These are phyloP conservation scores for Nematodospora valgi DNA, from an alignment of 805 yeast genomes.

Conservation along the genomic window DNA sequence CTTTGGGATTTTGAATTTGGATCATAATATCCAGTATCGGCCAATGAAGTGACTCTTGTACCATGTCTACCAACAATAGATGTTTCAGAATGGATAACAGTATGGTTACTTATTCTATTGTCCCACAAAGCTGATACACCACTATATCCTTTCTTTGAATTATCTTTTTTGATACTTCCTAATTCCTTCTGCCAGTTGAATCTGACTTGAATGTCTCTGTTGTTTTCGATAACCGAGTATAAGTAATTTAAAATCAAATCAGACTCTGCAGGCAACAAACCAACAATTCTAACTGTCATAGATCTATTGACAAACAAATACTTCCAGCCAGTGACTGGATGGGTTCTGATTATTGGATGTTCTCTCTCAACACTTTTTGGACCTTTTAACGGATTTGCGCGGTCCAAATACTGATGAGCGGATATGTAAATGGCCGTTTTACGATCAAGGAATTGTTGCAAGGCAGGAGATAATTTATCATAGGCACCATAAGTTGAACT, in stretches of 20 bases:
- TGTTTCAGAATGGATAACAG: conserved; percentile 52
- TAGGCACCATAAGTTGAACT: conserved; percentile 56
- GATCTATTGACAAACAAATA: conserved; percentile 51
- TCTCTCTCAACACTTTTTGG: conserved; percentile 49
- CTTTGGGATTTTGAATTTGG: conserved; percentile 50
- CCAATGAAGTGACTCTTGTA: conserved; percentile 48
- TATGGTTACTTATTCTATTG: conserved; percentile 53
- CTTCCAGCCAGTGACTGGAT: conserved; percentile 66
- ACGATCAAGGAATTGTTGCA: conserved; percentile 51
- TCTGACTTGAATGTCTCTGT: conserved; percentile 54
- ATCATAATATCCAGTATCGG: conserved; percentile 52
- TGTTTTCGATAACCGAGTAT: conserved; percentile 44
- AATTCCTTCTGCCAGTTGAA: conserved; percentile 39
- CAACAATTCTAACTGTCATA: conserved; percentile 50
- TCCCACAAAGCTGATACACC: conserved; percentile 61
- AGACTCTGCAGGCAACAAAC: conserved; percentile 50
- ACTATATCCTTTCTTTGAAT: conserved; percentile 29
- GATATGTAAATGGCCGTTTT: conserved; percentile 43
- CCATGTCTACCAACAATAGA: conserved; percentile 47
- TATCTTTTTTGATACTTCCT: conserved; percentile 10
- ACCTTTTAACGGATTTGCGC: conserved; percentile 45
- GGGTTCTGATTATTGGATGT: conserved; percentile 61
- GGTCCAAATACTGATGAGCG: conserved; percentile 41
- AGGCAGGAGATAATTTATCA: conserved; percentile 51
- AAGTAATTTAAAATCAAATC: conserved; percentile 46